phyloP scores from a whole-genome alignment of 257 asterid species.

The Nemophila menziesii region DNA sequence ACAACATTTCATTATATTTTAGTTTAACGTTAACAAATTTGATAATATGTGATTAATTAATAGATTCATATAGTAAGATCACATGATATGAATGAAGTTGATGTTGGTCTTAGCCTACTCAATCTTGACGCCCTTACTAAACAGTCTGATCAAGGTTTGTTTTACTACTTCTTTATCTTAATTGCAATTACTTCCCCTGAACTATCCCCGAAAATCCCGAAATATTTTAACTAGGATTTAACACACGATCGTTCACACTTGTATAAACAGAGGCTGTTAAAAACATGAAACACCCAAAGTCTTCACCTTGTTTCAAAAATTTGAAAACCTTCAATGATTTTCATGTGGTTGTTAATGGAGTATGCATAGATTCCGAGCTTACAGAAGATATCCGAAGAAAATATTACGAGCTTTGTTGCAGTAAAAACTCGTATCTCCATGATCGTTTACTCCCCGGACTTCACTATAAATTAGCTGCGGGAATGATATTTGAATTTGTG shows the following conservation, averaged over 20 bases:
- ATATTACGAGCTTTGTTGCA: conserved; percentile 52
- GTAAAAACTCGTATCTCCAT: conserved; percentile 42
- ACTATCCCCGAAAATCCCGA: no score
- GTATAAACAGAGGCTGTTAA: conserved; percentile 19
- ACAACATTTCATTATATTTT: no score
- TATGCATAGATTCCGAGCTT: conserved; percentile 48
- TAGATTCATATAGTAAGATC: conserved; percentile 16
- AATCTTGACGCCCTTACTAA: conserved; percentile 14
- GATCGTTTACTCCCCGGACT: conserved; percentile 52
- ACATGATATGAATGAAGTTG: conserved; percentile 19
- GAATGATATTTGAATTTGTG: conserved; percentile 40
- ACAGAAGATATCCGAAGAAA: conserved; percentile 34
- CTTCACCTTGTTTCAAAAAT: conserved; percentile 36
- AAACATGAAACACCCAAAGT: no score
- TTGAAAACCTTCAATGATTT: conserved; percentile 45
- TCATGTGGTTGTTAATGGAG: conserved; percentile 45
- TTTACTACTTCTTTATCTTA: no score
- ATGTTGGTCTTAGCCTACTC: conserved; percentile 21
- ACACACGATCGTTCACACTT: no score
- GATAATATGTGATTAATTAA: no score
- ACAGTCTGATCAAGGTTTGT: conserved; percentile 13
- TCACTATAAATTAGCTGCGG: conserved; percentile 46
- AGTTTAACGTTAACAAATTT: no score
- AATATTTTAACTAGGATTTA: no score
- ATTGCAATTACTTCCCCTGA: no score